Base-by-base conservation (phyloP, 768 basidiomycete genomes). In the Sistotremastrum niveocremeum region DNA sequence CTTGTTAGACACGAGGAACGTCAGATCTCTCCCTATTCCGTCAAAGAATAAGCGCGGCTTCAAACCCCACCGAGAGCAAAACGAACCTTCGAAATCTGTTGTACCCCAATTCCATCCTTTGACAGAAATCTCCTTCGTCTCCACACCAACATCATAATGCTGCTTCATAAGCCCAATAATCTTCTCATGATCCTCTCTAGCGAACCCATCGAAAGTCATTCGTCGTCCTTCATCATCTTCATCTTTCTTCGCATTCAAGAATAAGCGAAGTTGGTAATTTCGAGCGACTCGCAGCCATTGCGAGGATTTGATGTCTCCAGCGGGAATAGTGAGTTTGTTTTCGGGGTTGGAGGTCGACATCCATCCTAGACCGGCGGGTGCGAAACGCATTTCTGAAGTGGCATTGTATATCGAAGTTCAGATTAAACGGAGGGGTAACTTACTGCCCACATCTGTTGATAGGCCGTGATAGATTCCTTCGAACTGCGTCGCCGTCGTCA, bases 91-190 rank as follows among this genome's bases (percentile, higher is more conserved):
- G 51, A 98, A 87, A 57, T 94, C 89, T 2, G 88, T 86, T 32
- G 82, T 76, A 4, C 95, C 95, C 95, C 95, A 98, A 61, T 99
- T 98, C 90, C 90, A 98, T 1, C 95, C 95, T 59, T 87, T 91
- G 60, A 93, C 77, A 8, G 86, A 81, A 11, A 80, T 71, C 52
- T 99, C 95, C 60, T 79, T 81, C 4, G 73, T 74, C 60, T 98
- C 95, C 28, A 98, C 68, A 3, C 84, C 77, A 48, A 94, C 68
- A 38, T 73, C 76, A 65, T 90, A 98, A 63, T 90, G 78, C 50
- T 84, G 85, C 63, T 94, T 93, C 52, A 95, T 64, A 38, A 93
- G 60, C 43, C 72, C 66, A 4, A 80, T 68, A n/a, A 98, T 59
- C 51, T 81, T 83, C 48, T 98, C 95, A 48, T 88, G 84, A 61